Conservation (phyloP, 768 basidiomycete genomes). For the Tubosaeta sp. region DNA sequence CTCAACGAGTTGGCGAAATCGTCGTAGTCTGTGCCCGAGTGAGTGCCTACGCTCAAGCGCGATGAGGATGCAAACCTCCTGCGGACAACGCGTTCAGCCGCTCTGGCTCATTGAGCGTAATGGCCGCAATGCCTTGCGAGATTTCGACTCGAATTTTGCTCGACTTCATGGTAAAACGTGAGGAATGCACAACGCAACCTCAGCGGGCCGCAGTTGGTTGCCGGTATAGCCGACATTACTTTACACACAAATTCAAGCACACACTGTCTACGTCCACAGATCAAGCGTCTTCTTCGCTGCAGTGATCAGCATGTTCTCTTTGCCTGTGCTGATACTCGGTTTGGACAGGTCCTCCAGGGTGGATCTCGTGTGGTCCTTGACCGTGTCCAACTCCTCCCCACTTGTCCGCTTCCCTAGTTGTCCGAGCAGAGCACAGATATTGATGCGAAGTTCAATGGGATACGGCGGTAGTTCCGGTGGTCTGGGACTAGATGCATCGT, state of each 20-base stretch:
- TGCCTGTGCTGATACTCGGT: conserved; percentile 29
- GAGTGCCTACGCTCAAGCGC: background rate
- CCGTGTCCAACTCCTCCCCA: conserved; percentile 41
- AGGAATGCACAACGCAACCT: background rate
- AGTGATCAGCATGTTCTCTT: conserved; percentile 30
- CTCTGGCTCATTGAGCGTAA: conserved; percentile 59
- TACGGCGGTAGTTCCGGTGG: conserved; percentile 37
- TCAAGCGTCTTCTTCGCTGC: conserved; percentile 43
- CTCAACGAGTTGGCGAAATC: conserved; percentile 54
- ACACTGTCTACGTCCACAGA: conserved; percentile 29
- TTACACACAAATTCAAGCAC: conserved; percentile 1
- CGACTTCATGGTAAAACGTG: conserved; percentile 18
- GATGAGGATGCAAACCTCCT: conserved; percentile 36
- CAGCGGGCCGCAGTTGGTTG: background rate
- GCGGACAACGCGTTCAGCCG: conserved; percentile 56
- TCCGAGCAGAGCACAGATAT: conserved; percentile 68
- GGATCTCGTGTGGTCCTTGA: conserved; percentile 50
- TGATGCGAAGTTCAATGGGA: conserved; percentile 73
- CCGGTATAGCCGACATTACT: conserved; percentile 8
- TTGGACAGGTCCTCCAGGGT: conserved; percentile 50
- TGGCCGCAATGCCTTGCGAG: conserved; percentile 59
- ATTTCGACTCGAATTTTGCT: conserved; percentile 46
- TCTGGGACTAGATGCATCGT: conserved; percentile 40
- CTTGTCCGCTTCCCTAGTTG: conserved; percentile 55
- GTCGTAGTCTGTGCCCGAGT: conserved; percentile 48